Conservation (phyloP, 257 asterid species). For the Henckelia pumila region DNA sequence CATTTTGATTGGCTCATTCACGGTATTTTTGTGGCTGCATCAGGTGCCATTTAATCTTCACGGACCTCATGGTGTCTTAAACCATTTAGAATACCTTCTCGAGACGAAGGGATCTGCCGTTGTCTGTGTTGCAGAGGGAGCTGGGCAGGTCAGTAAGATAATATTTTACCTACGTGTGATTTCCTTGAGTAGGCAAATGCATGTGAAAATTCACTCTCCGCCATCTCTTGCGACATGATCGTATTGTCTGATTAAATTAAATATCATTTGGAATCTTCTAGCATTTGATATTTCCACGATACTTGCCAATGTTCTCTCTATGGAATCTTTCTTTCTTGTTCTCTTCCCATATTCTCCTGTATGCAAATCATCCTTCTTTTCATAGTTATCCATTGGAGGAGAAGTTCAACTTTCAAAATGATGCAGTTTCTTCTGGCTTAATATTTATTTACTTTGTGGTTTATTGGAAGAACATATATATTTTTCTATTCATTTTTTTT, state of each 20-base stretch:
- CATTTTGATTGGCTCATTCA: slow-evolving; percentile 16
- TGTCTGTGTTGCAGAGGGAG: slow-evolving; percentile 96
- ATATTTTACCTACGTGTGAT: slow-evolving; percentile 9
- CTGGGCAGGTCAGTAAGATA: slow-evolving; percentile 73
- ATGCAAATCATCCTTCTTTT: not conserved
- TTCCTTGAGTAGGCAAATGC: slow-evolving; percentile 1
- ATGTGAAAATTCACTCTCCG: not conserved
- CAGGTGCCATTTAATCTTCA: slow-evolving; percentile 80
- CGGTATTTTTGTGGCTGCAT: slow-evolving; percentile 19
- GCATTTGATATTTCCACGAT: not conserved
- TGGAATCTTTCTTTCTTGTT: too few relatives aligned
- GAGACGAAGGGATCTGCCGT: slow-evolving; percentile 95
- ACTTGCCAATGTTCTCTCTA: not conserved
- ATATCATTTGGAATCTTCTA: not conserved
- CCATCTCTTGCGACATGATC: not conserved
- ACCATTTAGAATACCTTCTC: slow-evolving; percentile 74
- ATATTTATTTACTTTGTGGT: too few relatives aligned
- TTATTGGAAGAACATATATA: not conserved
- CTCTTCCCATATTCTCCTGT: not conserved
- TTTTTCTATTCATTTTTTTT: too few relatives aligned
- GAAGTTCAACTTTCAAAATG: not conserved
- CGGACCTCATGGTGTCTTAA: slow-evolving; percentile 91
- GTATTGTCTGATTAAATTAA: not conserved
- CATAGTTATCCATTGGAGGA: not conserved
- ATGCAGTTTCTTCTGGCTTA: not conserved